Conservation (phyloP, 345 rosid species). For the Luvunga scandens region DNA sequence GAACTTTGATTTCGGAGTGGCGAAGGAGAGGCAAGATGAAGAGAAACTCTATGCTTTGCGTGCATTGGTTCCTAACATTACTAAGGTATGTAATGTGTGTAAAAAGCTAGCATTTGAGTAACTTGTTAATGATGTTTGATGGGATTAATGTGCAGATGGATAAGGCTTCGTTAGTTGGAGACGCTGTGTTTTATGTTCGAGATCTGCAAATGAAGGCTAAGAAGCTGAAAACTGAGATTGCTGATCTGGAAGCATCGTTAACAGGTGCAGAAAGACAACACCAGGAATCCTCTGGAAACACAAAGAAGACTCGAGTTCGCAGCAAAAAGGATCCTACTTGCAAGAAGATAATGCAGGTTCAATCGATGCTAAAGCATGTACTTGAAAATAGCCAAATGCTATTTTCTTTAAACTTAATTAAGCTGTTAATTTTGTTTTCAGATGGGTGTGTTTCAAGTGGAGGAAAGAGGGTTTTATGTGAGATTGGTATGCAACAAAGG, state of each 20-base stretch:
- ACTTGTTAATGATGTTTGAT: not conserved
- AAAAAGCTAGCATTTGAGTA: not conserved
- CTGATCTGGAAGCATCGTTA: slow-evolving; percentile 57
- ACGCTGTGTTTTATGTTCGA: slow-evolving; percentile 70
- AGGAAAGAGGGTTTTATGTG: slow-evolving; percentile 64
- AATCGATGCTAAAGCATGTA: not conserved
- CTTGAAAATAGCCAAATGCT: not conserved
- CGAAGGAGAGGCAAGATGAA: slow-evolving; percentile 77
- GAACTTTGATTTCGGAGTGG: slow-evolving; percentile 72
- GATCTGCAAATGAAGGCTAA: slow-evolving; percentile 65
- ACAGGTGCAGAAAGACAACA: slow-evolving; percentile 22
- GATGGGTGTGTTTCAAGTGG: slow-evolving; percentile 78
- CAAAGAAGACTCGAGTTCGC: slow-evolving; percentile 22
- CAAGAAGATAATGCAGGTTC: slow-evolving; percentile 60
- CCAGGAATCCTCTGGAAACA: slow-evolving; percentile 23
- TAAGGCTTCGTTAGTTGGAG: slow-evolving; percentile 87
- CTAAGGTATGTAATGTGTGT: slow-evolving; percentile 48
- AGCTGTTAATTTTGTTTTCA: slow-evolving; percentile 4
- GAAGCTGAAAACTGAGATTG: slow-evolving; percentile 65
- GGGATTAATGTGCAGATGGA: slow-evolving; percentile 61
- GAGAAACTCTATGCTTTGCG: slow-evolving; percentile 86
- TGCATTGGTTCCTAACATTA: slow-evolving; percentile 84
- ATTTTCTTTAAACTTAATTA: not conserved
- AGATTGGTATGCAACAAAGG: slow-evolving; percentile 59
- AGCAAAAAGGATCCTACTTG: slow-evolving; percentile 23